Evolutionary conservation across 768 basidiomycete genomes (phyloP).

Genomic region (Mycena rebaudengoi): DNA sequence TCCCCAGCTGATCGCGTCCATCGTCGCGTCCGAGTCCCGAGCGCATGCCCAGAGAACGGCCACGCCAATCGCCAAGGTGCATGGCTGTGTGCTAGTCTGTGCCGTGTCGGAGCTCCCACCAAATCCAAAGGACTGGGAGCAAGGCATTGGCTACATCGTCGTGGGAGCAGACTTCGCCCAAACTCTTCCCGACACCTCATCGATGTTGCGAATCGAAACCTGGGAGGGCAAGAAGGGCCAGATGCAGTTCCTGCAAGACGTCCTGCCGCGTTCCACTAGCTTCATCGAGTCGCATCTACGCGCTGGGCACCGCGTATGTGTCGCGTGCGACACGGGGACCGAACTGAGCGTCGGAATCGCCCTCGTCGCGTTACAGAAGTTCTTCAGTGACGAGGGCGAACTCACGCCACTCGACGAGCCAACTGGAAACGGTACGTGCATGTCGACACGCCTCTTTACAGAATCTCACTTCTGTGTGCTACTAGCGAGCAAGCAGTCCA

Average conservation of each 20-base stretch:
- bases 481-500: constrained; percentile 61
- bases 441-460: neutral
- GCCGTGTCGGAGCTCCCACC: constrained; percentile 37
- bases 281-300: constrained; percentile 55
- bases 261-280: constrained; percentile 57
- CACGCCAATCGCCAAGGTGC: constrained; percentile 45
- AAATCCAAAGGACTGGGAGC: neutral
- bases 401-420: constrained; percentile 15
- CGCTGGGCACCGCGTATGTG: constrained; percentile 48
- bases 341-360: constrained; percentile 73
- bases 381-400: constrained; percentile 65
- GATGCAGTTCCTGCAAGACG: constrained; percentile 52
- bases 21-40: constrained; percentile 30
- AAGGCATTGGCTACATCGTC: constrained; percentile 38
- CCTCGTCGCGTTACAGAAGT: constrained; percentile 62
- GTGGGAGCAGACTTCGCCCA: constrained; percentile 18
- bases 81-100: constrained; percentile 53
- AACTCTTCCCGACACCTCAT: neutral
- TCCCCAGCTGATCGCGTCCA: constrained; percentile 47
- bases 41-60: constrained; percentile 3
- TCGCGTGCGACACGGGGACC: constrained; percentile 65
- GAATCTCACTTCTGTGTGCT: neutral
- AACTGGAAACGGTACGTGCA: neutral
- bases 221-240: constrained; percentile 64
- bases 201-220: constrained; percentile 31